Percentiles rank a stretch among this genome's conserved stretches.
Conservation (phyloP, 305 asterid genomes). For the Solanum aculeatissimum region DNA sequence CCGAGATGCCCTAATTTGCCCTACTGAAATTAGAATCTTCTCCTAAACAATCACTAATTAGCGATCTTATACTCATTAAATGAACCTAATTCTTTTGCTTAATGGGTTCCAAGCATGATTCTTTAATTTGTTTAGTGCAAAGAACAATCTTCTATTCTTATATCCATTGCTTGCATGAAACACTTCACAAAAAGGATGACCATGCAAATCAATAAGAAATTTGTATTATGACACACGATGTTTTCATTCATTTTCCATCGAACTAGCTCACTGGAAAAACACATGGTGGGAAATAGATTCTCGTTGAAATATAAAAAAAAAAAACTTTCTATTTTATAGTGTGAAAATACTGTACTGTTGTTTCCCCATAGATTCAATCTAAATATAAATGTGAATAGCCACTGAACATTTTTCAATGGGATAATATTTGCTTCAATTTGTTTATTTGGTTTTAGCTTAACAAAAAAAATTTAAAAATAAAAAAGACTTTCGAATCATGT, state of each 20-base stretch:
- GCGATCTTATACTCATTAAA: neutral
- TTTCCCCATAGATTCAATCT: too few species aligned
- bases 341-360: too few species aligned
- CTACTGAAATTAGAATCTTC: neutral
- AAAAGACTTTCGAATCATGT: neutral
- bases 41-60: neutral
- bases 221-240: neutral
- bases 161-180: neutral
- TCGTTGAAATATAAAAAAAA: accelerated
- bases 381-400: neutral
- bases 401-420: neutral
- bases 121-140: neutral
- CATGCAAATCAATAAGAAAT: neutral
- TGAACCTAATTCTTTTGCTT: constrained; percentile 1
- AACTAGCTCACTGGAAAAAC: neutral
- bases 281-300: neutral
- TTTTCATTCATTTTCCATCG: neutral
- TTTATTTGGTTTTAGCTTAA: neutral
- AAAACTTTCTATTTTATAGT: too few species aligned
- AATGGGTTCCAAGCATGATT: neutral
- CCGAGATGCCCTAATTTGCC: neutral
- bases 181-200: neutral
- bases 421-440: neutral
- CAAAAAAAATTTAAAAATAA: neutral
- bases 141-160: neutral